A percentile compares a stretch with the other conserved stretches of the same genome.
These are phyloP conservation scores for Cicer cuneatum DNA, from an alignment of 306 rosid genomes.

Conservation along the genomic window DNA sequence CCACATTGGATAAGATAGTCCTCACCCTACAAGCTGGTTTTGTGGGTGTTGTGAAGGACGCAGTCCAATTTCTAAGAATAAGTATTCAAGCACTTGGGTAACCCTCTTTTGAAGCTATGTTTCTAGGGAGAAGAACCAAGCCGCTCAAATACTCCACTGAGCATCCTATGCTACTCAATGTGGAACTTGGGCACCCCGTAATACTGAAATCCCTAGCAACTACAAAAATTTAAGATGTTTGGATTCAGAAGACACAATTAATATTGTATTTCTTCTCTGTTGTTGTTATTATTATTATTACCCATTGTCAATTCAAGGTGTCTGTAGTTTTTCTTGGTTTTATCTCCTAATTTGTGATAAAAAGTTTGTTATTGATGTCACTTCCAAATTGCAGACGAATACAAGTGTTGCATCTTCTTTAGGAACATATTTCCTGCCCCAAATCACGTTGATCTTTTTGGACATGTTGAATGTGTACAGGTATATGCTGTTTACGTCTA, in stretches of 20 bases:
- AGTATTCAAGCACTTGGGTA: conserved; percentile 7
- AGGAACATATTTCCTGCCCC: conserved; percentile 91
- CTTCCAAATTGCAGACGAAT: conserved; percentile 71
- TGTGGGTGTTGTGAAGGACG: too few relatives aligned
- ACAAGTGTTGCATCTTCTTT: conserved; percentile 90
- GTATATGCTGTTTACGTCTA: conserved; percentile 46
- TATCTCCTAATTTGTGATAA: not conserved
- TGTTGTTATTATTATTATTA: not conserved
- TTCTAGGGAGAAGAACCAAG: not conserved
- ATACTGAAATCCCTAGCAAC: not conserved
- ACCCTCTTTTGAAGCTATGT: not conserved
- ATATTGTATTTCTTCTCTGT: not conserved
- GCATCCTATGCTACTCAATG: not conserved
- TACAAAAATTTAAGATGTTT: not conserved
- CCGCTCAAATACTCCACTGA: not conserved
- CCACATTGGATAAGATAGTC: too few relatives aligned
- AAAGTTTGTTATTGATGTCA: conserved; percentile 11
- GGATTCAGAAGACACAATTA: not conserved
- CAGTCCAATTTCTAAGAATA: too few relatives aligned
- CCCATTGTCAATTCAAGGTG: not conserved
- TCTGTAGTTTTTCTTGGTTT: not conserved
- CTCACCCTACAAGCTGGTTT: too few relatives aligned
- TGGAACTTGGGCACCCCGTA: not conserved
- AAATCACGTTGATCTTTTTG: conserved; percentile 85
- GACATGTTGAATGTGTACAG: conserved; percentile 99